These are phyloP conservation scores for Tuber umbilicatum DNA, from an alignment of 495 filamentous ascomycete species.

Conservation along the genomic window DNA sequence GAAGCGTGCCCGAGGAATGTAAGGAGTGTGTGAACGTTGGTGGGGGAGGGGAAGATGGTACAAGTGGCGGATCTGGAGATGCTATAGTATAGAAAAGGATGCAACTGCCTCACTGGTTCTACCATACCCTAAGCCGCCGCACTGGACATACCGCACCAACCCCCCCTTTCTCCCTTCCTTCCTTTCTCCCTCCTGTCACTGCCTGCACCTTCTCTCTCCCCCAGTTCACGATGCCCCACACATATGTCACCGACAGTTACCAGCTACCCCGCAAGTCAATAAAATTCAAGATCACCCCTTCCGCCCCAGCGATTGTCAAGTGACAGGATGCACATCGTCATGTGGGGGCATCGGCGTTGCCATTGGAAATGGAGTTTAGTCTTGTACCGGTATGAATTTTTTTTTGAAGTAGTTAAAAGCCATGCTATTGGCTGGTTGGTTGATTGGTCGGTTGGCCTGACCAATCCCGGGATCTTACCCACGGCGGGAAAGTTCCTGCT, in stretches of 20 bases:
- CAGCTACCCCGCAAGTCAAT: background rate
- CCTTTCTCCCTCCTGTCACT: background rate
- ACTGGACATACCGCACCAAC: background rate
- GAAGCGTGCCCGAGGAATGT: background rate
- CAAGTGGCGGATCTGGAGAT: background rate
- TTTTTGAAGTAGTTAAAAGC: background rate
- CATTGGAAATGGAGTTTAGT: background rate
- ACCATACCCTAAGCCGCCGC: background rate
- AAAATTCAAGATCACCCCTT: background rate
- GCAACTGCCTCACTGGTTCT: background rate
- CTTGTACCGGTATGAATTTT: background rate
- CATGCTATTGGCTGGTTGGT: background rate
- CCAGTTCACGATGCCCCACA: background rate
- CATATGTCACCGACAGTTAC: background rate
- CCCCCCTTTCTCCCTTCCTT: background rate
- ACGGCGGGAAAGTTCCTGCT: background rate
- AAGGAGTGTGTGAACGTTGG: slow-evolving; percentile 1
- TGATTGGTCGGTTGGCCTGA: background rate
- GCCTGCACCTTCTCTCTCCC: background rate
- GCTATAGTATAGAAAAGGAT: slow-evolving; percentile 2
- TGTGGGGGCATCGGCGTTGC: background rate
- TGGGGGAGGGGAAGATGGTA: background rate
- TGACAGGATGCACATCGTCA: background rate
- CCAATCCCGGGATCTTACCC: background rate
- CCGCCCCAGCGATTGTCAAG: background rate